Evolutionary conservation across 345 rosid species (phyloP).

Genomic region (Anastatica hierochuntica): DNA sequence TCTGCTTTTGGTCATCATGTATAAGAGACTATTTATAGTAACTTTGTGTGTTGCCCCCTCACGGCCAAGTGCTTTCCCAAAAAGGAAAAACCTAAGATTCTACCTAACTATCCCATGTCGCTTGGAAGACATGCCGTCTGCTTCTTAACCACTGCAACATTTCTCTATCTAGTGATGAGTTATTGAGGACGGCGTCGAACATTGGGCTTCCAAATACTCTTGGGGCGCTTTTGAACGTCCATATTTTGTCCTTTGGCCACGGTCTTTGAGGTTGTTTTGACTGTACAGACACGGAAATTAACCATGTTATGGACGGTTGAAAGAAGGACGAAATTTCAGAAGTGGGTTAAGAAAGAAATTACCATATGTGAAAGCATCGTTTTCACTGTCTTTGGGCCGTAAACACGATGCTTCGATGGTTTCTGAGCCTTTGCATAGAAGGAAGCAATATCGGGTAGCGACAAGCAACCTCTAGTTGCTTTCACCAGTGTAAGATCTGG

Average conservation of each 20-base stretch:
- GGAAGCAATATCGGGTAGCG: constrained; percentile 76
- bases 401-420: constrained; percentile 69
- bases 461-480: constrained; percentile 79
- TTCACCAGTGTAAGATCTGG: constrained; percentile 70
- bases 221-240: constrained; percentile 60
- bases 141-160: constrained; percentile 85
- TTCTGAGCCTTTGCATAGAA: constrained; percentile 83
- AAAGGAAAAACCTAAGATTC: constrained; percentile 5
- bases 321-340: background rate
- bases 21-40: constrained; percentile 10
- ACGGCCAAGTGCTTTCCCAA: constrained; percentile 20
- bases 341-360: constrained; percentile 16
- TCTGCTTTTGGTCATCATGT: constrained; percentile 4
- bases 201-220: constrained; percentile 83
- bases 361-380: constrained; percentile 83
- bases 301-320: background rate
- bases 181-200: constrained; percentile 64
- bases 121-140: constrained; percentile 58
- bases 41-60: constrained; percentile 5
- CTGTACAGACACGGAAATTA: constrained; percentile 28
- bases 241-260: constrained; percentile 92
- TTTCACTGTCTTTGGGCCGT: constrained; percentile 69
- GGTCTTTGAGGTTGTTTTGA: constrained; percentile 79
- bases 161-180: constrained; percentile 57
- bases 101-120: constrained; percentile 62